Conservation (phyloP, 2,329 filamentous ascomycete species). For the Westerdykella sp. region DNA sequence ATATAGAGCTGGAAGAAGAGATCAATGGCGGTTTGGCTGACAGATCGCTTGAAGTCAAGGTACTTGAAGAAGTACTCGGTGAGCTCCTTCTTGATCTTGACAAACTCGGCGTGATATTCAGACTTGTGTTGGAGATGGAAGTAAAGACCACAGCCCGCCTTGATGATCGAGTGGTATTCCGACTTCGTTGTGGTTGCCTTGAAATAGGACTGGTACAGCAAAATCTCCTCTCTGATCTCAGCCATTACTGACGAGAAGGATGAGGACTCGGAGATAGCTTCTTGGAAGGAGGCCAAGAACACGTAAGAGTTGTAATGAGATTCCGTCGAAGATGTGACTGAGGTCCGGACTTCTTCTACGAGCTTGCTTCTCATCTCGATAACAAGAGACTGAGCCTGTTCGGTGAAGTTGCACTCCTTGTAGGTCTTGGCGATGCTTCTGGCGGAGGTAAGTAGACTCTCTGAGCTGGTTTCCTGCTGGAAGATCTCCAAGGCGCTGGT, state of each 20-base stretch:
- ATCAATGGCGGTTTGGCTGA: conserved; percentile 10
- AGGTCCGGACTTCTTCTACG: conserved; percentile 12
- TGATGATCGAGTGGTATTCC: conserved; percentile 27
- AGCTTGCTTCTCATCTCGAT: conserved; percentile 16
- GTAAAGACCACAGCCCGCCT: conserved; percentile 18
- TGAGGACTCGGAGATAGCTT: conserved; percentile 37
- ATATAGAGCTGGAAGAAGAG: conserved; percentile 19
- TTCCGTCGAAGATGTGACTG: conserved; percentile 8
- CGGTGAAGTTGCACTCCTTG: conserved; percentile 13
- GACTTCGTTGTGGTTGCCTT: conserved; percentile 26
- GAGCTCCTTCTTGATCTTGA: conserved; percentile 16
- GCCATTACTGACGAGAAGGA: conserved; percentile 39
- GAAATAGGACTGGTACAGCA: conserved; percentile 25
- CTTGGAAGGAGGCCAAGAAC: conserved; percentile 42
- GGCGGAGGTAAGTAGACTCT: conserved; percentile 17
- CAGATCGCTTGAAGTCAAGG: conserved; percentile 10
- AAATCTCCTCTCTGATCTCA: conserved; percentile 34
- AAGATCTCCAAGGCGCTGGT: conserved; percentile 16
- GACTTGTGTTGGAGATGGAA: conserved; percentile 16
- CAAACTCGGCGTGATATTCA: conserved; percentile 11
- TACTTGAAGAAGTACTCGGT: conserved; percentile 17
- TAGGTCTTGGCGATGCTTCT: conserved; percentile 16
- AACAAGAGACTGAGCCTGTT: conserved; percentile 12
- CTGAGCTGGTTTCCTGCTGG: conserved; percentile 12
- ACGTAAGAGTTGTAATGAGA: conserved; percentile 17